Conservation (phyloP, 352 stramenopile species). For the Pythium volutum region DNA sequence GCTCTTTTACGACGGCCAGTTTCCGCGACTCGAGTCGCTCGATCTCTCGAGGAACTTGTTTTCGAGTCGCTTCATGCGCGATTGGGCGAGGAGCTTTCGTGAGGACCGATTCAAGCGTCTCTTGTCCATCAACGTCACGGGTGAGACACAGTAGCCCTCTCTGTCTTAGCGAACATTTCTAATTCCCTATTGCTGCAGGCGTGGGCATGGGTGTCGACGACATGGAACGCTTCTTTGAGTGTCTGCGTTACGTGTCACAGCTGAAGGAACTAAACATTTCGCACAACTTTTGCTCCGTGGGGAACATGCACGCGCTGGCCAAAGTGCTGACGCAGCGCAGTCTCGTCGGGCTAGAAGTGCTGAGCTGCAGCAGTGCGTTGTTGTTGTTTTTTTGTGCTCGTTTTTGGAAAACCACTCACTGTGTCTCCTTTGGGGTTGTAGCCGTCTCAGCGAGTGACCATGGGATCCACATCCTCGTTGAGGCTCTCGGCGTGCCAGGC, state of each 20-base stretch:
- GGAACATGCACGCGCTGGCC: conserved; percentile 32
- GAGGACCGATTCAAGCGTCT: conserved; percentile 41
- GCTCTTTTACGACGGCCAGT: conserved; percentile 47
- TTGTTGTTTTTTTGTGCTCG: not conserved
- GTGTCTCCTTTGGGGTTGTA: conserved; percentile 3
- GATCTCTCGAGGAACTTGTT: conserved; percentile 43
- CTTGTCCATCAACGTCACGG: conserved; percentile 38
- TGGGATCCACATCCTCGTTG: conserved; percentile 5
- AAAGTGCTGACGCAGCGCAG: conserved; percentile 21
- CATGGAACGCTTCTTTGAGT: conserved; percentile 48
- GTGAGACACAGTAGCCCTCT: conserved; percentile 25
- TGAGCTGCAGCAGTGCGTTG: conserved; percentile 39
- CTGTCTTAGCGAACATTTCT: not conserved
- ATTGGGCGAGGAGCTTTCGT: conserved; percentile 48
- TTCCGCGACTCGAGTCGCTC: conserved; percentile 33
- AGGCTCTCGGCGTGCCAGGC: not conserved
- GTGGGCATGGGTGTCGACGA: conserved; percentile 53
- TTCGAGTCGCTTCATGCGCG: conserved; percentile 58
- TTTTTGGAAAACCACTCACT: not conserved
- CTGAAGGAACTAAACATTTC: conserved; percentile 38
- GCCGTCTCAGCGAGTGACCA: conserved; percentile 14
- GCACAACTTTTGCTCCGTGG: conserved; percentile 40
- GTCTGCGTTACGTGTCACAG: conserved; percentile 29
- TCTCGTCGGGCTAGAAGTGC: conserved; percentile 21
- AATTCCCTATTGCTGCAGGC: conserved; percentile 10